Conservation (phyloP, 495 filamentous ascomycete species). For the Podospora pseudoanserina region DNA sequence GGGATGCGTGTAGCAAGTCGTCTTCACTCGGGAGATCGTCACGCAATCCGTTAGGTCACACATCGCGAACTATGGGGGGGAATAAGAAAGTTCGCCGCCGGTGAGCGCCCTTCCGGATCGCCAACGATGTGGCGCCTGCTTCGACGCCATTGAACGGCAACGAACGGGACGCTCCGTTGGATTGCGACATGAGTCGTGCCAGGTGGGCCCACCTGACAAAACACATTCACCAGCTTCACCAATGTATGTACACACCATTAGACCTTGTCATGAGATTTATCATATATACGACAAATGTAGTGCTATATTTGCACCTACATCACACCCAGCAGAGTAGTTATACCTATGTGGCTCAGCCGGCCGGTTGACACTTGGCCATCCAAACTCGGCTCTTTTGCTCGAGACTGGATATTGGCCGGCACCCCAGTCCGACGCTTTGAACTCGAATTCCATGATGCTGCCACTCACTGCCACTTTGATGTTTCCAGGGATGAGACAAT, state of each 20-base stretch:
- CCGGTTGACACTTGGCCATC: background rate
- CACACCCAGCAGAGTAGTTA: no score
- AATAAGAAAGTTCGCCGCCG: constrained; percentile 9
- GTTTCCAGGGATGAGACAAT: background rate
- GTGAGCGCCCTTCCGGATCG: constrained; percentile 8
- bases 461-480: background rate
- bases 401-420: background rate
- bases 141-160: constrained; percentile 11
- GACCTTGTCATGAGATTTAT: background rate
- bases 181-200: background rate
- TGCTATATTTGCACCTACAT: background rate
- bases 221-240: background rate
- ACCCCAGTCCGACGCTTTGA: background rate
- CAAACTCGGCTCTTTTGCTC: background rate
- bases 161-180: constrained; percentile 9
- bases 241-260: no score
- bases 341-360: background rate
- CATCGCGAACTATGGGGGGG: background rate
- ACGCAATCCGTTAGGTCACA: constrained; percentile 1
- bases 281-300: background rate
- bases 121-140: constrained; percentile 3
- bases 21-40: constrained; percentile 7
- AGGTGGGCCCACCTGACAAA: constrained; percentile 1
- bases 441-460: background rate
- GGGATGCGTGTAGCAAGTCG: background rate